Evolutionary conservation across 1,284 basidiomycete species (phyloP).

Genomic region (Malassezia japonica): DNA sequence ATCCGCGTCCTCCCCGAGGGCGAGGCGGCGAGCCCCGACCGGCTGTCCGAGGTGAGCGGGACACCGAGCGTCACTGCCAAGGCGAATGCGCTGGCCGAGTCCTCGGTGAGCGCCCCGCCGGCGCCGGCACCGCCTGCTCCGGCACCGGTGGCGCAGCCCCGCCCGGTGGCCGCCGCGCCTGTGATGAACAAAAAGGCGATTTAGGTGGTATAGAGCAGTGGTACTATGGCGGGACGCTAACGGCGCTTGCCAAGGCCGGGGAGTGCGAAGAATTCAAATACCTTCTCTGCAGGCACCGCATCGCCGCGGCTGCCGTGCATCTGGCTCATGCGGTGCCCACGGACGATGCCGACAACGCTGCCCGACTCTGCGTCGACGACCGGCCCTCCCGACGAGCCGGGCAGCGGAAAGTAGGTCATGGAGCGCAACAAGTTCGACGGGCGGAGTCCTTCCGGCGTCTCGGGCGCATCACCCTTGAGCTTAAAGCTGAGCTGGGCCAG

Average conservation of each 20-base stretch:
- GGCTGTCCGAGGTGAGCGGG: background rate
- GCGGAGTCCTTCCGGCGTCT: slow-evolving; percentile 29
- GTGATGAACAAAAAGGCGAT: slow-evolving; percentile 14
- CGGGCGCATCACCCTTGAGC: slow-evolving; percentile 23
- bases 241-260: slow-evolving; percentile 29
- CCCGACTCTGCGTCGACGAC: slow-evolving; percentile 60
- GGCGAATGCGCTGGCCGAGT: too few species aligned
- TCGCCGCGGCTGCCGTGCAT: slow-evolving; percentile 59
- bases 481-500: slow-evolving; percentile 55
- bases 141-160: background rate
- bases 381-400: slow-evolving; percentile 64
- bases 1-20: slow-evolving; percentile 7
- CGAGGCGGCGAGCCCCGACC: background rate
- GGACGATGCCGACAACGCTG: slow-evolving; percentile 61
- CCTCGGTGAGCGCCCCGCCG: too few species aligned
- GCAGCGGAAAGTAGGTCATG: slow-evolving; percentile 53
- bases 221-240: background rate
- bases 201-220: slow-evolving; percentile 1
- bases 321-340: slow-evolving; percentile 56
- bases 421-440: slow-evolving; percentile 12
- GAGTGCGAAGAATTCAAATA: slow-evolving; percentile 54
- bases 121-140: too few species aligned
- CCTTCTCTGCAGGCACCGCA: slow-evolving; percentile 61
- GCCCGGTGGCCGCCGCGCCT: background rate
- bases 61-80: too few species aligned